Evolutionary conservation across 1,139 yeast genomes (phyloP).

Genomic region (Entelexis paramagnoliae): DNA sequence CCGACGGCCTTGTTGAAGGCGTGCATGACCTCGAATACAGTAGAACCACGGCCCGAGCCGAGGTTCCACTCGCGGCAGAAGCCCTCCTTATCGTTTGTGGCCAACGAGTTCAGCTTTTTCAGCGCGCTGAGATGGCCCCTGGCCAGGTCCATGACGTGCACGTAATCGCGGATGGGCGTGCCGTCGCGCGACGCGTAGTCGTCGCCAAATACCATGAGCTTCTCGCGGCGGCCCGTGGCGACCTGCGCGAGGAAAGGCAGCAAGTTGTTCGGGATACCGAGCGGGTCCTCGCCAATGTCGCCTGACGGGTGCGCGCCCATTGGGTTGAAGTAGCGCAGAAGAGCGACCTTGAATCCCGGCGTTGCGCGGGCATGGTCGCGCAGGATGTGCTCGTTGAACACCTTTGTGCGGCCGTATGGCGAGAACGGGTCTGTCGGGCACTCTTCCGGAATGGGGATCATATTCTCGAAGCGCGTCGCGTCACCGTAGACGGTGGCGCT

Average conservation of each 20-base stretch:
- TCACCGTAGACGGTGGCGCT: conserved; percentile 83
- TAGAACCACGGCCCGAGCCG: conserved; percentile 71
- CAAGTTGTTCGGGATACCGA: conserved; percentile 66
- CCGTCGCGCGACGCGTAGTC: conserved; percentile 67
- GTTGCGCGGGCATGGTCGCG: conserved; percentile 47
- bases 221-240: conserved; percentile 61
- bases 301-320: conserved; percentile 84
- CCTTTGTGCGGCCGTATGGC: conserved; percentile 69
- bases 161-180: conserved; percentile 72
- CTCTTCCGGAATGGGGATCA: conserved; percentile 72
- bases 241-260: conserved; percentile 71
- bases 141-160: conserved; percentile 77
- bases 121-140: conserved; percentile 68
- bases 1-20: conserved; percentile 67
- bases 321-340: conserved; percentile 69
- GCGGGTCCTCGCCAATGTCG: conserved; percentile 67
- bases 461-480: conserved; percentile 59
- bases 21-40: conserved; percentile 61
- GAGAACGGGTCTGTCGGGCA: conserved; percentile 70
- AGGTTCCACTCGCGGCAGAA: conserved; percentile 71
- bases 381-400: conserved; percentile 52
- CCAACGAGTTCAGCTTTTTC: conserved; percentile 42
- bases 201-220: conserved; percentile 53
- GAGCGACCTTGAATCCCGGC: conserved; percentile 49
- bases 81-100: conserved; percentile 33